Base-by-base conservation (phyloP, 2,329 filamentous ascomycete genomes). In the Tympanopsis confertula region DNA sequence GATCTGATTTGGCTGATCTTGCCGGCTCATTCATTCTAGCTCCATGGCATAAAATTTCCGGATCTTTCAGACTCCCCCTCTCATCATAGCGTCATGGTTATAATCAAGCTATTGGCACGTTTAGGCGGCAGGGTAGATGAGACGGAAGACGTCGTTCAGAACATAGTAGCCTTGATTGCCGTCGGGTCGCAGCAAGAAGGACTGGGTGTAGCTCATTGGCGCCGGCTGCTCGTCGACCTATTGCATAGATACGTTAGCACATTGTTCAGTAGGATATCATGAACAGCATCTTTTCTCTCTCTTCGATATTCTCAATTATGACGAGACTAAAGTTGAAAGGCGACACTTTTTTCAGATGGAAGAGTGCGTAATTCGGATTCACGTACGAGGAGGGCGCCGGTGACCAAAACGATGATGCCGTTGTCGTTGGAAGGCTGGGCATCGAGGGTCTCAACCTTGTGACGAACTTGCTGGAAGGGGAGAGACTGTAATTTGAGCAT, bases 101-200 rank as follows among this genome's bases (percentile, higher is more conserved):
- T n/a, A n/a, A n/a, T n/a, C n/a, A n/a, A n/a, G n/a, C n/a, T n/a
- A n/a, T n/a, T n/a, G n/a, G n/a, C n/a, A n/a, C n/a, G n/a, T n/a
- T n/a, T n/a, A n/a, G n/a, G n/a, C n/a, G n/a, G n/a, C n/a, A n/a
- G n/a, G n/a, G 62, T 84, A 89, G 49, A 94, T 74, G 44, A 96
- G 75, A 65, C 85, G 85, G 78, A 96, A 96, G 58, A 96, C 66
- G 61, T 96, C 89, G 70, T 96, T 95, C 68, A 80, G 81, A 57
- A 96, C 83, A 59, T 76, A 95, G 69, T 82, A 94, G 63, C 71
- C 78, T 50, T 78, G 81, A 37, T 52, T 47, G 19, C 62, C 62
- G 39, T 86, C 82, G 43, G 77, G 79, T 47, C 77, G 62, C 44
- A 96, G 80, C 62, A 93, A 83, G 74, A 96, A 96, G 40, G 74